Percentiles rank a stretch among this genome's conserved stretches.
phyloP scores from a whole-genome alignment of 768 basidiomycete genomes.

The Lactarius deliciosus region DNA sequence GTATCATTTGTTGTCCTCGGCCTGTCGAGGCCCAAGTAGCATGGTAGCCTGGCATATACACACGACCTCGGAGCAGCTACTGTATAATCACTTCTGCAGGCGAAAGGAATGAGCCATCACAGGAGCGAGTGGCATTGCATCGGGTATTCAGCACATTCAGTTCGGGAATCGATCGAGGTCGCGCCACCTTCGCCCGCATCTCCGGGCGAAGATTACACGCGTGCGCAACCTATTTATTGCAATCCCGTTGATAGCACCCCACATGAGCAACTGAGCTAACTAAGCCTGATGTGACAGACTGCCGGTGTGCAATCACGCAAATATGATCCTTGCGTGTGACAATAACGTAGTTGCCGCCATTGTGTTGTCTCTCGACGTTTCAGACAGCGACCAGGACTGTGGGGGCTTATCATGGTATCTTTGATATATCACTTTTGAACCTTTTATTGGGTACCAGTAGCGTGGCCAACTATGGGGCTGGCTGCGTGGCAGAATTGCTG shows the following conservation, averaged over 20 bases:
- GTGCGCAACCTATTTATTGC: background rate
- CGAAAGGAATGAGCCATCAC: background rate
- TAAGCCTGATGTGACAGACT: background rate
- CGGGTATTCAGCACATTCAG: background rate
- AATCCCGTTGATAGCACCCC: background rate
- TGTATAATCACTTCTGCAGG: background rate
- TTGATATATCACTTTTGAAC: conserved; percentile 2
- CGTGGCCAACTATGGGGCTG: background rate
- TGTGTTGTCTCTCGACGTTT: conserved; percentile 1
- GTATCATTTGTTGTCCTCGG: background rate
- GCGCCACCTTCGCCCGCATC: conserved; percentile 15
- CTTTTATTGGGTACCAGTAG: background rate
- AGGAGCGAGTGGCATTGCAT: background rate
- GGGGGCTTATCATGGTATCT: conserved; percentile 1
- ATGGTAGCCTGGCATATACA: background rate
- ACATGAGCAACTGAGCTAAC: background rate
- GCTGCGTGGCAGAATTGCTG: conserved; percentile 8
- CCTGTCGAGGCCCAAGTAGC: background rate
- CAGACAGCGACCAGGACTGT: conserved; percentile 6
- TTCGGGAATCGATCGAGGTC: conserved; percentile 5
- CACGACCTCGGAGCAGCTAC: background rate
- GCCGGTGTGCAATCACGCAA: background rate
- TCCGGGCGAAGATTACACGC: background rate
- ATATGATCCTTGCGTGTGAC: conserved; percentile 6
- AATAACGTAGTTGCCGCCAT: background rate